Conservation (phyloP, 306 rosid genomes). For the Medicago ruthenica region DNA sequence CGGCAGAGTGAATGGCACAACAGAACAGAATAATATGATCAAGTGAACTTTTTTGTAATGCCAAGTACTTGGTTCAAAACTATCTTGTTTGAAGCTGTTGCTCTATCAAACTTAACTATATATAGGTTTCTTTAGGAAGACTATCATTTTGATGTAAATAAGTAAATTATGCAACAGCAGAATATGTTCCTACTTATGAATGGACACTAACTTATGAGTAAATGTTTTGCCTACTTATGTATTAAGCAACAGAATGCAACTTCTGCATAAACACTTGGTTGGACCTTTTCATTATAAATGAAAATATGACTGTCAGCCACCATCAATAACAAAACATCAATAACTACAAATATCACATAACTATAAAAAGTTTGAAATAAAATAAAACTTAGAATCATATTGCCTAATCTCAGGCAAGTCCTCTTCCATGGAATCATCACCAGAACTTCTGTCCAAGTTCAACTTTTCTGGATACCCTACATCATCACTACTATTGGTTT, state of each 20-base stretch:
- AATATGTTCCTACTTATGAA: constrained; percentile 13
- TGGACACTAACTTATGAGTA: constrained; percentile 13
- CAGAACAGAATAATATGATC: not conserved
- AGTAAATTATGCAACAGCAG: not conserved
- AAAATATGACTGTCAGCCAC: too few species aligned
- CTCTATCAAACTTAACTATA: constrained; percentile 28
- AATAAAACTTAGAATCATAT: constrained; percentile 75
- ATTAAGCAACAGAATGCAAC: constrained; percentile 5
- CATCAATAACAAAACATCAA: too few species aligned
- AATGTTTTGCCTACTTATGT: constrained; percentile 20
- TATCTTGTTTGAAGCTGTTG: constrained; percentile 24
- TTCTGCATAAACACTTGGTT: constrained; percentile 1
- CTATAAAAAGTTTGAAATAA: too few species aligned
- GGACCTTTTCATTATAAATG: not conserved
- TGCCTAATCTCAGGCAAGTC: constrained; percentile 86
- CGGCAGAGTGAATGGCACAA: constrained; percentile 47
- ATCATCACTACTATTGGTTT: constrained; percentile 58
- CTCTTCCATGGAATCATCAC: constrained; percentile 98
- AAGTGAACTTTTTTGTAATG: constrained; percentile 8
- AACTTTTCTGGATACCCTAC: constrained; percentile 85
- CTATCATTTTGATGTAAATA: constrained; percentile 45
- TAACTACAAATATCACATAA: too few species aligned
- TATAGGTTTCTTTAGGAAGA: constrained; percentile 10
- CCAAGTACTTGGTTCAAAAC: not conserved
- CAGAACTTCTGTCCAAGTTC: constrained; percentile 97